Evolutionary conservation across 2,329 filamentous ascomycete genomes (phyloP).

Genomic region (Penicillium sp.): DNA sequence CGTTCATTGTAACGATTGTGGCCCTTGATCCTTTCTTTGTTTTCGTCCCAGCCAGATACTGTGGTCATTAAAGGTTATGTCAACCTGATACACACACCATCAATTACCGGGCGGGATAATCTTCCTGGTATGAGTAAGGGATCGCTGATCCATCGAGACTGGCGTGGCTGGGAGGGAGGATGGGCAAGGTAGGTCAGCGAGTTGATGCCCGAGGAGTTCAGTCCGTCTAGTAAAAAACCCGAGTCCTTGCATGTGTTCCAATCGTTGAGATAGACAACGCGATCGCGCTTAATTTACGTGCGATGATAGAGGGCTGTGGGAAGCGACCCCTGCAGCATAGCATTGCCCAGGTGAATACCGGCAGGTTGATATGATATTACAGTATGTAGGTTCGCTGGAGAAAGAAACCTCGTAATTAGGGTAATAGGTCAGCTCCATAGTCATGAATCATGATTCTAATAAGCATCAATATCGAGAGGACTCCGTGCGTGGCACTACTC

Average conservation of each 20-base stretch:
- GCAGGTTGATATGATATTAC: not conserved
- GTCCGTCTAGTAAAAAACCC: not conserved
- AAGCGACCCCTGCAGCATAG: conserved; percentile 12
- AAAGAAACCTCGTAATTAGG: not conserved
- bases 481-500: conserved; percentile 3
- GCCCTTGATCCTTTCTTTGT: not conserved
- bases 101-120: not conserved
- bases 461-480: conserved; percentile 3
- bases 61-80: not conserved
- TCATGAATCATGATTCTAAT: conserved; percentile 6
- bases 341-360: conserved; percentile 10
- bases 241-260: conserved; percentile 17
- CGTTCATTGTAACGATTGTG: not conserved
- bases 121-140: conserved; percentile 22
- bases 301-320: conserved; percentile 3
- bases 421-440: not conserved
- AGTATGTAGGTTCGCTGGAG: not conserved
- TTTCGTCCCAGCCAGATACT: not conserved
- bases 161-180: not conserved
- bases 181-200: conserved; percentile 1
- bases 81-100: conserved; percentile 1
- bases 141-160: conserved; percentile 20
- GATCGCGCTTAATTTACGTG: conserved; percentile 16
- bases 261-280: conserved; percentile 11
- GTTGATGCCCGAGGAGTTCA: conserved; percentile 2